A percentile compares a stretch with the other conserved stretches of the same genome.
Conservation (phyloP, 208 protist genomes). For the Angomonas ambiguus region DNA sequence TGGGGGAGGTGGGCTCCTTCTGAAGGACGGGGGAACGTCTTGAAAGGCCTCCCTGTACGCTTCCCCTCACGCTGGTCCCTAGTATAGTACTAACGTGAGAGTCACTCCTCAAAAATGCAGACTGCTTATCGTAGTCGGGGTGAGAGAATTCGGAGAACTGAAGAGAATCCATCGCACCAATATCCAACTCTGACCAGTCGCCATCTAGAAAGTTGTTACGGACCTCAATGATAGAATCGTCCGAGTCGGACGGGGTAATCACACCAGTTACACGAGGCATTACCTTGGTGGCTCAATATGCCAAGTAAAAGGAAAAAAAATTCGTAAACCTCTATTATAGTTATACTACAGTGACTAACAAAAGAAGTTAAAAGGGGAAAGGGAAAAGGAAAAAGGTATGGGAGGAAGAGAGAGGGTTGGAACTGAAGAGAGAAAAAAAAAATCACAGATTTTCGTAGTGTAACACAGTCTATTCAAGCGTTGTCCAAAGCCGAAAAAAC, state of each 20-base stretch:
- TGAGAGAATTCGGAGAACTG: constrained; percentile 46
- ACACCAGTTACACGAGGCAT: constrained; percentile 18
- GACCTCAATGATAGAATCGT: constrained; percentile 16
- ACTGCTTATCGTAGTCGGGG: constrained; percentile 25
- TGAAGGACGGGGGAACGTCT: background rate
- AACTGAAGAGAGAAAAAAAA: background rate
- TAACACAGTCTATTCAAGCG: too few relatives aligned
- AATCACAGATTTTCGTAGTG: background rate
- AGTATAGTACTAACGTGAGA: constrained; percentile 6
- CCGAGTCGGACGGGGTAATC: constrained; percentile 13
- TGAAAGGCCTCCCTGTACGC: background rate
- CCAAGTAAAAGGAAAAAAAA: background rate
- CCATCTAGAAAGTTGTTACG: constrained; percentile 1
- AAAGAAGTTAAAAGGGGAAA: background rate
- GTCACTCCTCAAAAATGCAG: constrained; percentile 22
- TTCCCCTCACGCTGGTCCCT: background rate
- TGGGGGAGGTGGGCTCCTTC: background rate
- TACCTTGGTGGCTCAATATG: background rate
- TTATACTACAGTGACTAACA: background rate
- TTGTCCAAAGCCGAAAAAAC: background rate
- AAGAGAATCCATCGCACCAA: constrained; percentile 30
- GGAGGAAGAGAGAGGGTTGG: background rate
- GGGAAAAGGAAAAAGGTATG: background rate
- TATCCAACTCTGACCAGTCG: constrained; percentile 26
- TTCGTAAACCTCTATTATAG: background rate